A percentile compares a stretch with the other conserved stretches of the same genome.
Conservation (phyloP, 1,284 basidiomycete species). For the Sparassis latifolia region DNA sequence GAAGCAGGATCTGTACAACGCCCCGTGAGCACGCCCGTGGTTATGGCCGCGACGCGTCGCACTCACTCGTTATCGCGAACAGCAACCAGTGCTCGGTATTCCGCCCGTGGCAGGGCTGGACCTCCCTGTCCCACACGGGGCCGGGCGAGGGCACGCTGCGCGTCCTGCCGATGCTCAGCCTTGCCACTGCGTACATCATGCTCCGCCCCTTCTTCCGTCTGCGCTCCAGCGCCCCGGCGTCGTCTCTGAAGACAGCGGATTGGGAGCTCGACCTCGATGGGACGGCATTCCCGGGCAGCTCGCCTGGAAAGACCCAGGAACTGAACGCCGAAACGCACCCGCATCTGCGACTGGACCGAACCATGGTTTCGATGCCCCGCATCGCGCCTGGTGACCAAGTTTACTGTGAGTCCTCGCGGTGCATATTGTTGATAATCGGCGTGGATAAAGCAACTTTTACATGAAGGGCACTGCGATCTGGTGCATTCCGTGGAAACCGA, state of each 20-base stretch:
- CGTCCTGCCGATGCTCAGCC: slow-evolving; percentile 50
- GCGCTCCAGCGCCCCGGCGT: slow-evolving; percentile 6
- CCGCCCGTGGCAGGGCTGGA: slow-evolving; percentile 78
- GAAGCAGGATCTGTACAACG: slow-evolving; percentile 49
- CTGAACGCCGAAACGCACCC: slow-evolving; percentile 61
- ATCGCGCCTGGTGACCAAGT: slow-evolving; percentile 73
- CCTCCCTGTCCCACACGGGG: slow-evolving; percentile 54
- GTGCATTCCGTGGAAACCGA: slow-evolving; percentile 68
- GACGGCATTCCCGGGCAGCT: slow-evolving; percentile 56
- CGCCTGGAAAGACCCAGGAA: slow-evolving; percentile 59
- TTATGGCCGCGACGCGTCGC: not conserved
- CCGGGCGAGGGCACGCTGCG: slow-evolving; percentile 62
- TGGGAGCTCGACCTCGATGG: slow-evolving; percentile 61
- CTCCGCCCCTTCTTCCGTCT: slow-evolving; percentile 72
- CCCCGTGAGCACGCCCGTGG: slow-evolving; percentile 30
- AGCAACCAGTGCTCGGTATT: slow-evolving; percentile 69
- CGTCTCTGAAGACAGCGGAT: slow-evolving; percentile 35
- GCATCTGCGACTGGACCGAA: slow-evolving; percentile 53
- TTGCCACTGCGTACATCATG: slow-evolving; percentile 63
- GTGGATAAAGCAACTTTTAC: not conserved
- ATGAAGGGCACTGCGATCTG: slow-evolving; percentile 54
- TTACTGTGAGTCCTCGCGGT: slow-evolving; percentile 42
- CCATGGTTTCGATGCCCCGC: slow-evolving; percentile 45
- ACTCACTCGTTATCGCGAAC: not conserved
- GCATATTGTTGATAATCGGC: not conserved